Evolutionary conservation across 768 basidiomycete species (phyloP).

Genomic region (Holtermannia corniformis): DNA sequence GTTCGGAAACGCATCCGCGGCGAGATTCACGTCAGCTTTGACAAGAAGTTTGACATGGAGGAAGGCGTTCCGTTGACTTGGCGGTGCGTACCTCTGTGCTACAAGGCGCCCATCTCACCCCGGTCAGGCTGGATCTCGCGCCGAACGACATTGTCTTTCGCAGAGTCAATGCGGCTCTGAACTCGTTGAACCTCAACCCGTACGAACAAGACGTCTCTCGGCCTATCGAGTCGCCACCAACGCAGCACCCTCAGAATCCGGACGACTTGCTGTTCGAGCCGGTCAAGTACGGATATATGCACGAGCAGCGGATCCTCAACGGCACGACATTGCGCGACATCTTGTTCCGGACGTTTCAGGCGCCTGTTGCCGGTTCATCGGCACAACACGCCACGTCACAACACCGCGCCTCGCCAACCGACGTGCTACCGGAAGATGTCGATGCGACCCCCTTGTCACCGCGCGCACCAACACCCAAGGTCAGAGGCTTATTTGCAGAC

Average conservation of each 20-base stretch:
- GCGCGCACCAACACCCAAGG: conserved; percentile 43
- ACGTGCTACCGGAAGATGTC: conserved; percentile 16
- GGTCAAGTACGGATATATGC: conserved; percentile 22
- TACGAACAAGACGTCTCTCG: conserved; percentile 16
- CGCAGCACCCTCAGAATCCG: conserved; percentile 1
- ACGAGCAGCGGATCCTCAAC: conserved; percentile 46
- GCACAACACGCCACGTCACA: neutral
- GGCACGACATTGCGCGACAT: conserved; percentile 68
- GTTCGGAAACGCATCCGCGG: conserved; percentile 17
- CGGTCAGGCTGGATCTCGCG: conserved; percentile 55
- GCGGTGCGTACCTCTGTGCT: conserved; percentile 20
- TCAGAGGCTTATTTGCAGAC: conserved; percentile 53
- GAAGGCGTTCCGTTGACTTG: conserved; percentile 15
- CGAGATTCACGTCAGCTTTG: conserved; percentile 20
- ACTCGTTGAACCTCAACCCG: conserved; percentile 52
- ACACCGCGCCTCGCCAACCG: conserved; percentile 27
- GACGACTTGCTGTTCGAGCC: conserved; percentile 4
- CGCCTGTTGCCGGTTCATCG: neutral
- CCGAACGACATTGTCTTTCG: conserved; percentile 56
- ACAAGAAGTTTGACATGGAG: conserved; percentile 5
- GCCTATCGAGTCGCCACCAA: neutral
- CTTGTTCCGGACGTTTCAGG: conserved; percentile 52
- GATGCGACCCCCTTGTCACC: conserved; percentile 40
- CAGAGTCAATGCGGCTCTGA: conserved; percentile 62
- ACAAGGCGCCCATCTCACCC: neutral